Evolutionary conservation across 106 monocot species (phyloP).

Genomic region (Gastrodia elata): DNA sequence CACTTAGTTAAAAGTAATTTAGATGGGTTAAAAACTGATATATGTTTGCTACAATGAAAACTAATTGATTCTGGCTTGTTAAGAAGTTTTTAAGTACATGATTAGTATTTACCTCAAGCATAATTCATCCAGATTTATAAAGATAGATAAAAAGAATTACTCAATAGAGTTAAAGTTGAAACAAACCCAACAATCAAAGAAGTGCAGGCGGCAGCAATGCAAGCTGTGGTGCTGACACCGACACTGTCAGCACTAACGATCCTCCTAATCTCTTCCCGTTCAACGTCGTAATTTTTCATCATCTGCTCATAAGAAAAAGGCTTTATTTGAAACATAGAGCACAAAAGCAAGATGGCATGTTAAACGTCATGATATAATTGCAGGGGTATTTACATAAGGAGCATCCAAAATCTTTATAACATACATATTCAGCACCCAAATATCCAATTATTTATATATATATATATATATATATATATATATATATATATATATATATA

Average conservation of each 20-base stretch:
- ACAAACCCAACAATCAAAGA: conserved; percentile 66
- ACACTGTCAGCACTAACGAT: conserved; percentile 74
- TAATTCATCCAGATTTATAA: not conserved
- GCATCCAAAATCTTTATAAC: too few species aligned
- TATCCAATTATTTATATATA: too few species aligned
- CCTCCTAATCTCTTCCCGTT: conserved; percentile 72
- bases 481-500: too few species aligned
- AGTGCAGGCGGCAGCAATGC: conserved; percentile 64
- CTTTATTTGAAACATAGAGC: not conserved
- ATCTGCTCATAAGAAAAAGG: conserved; percentile 34
- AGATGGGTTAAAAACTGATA: too few species aligned
- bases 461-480: too few species aligned
- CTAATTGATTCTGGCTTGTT: too few species aligned
- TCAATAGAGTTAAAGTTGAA: conserved; percentile 1
- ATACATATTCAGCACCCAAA: too few species aligned
- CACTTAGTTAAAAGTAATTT: too few species aligned
- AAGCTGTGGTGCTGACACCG: conserved; percentile 57
- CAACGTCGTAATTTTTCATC: conserved; percentile 39
- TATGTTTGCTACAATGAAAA: too few species aligned
- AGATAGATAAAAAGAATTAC: not conserved
- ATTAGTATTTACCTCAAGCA: not conserved
- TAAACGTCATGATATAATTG: not conserved
- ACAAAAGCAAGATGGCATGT: not conserved
- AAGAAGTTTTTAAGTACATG: too few species aligned
- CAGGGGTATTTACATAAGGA: not conserved